Evolutionary conservation across 257 asterid genomes (phyloP).

Genomic region (Petunia axillaris): DNA sequence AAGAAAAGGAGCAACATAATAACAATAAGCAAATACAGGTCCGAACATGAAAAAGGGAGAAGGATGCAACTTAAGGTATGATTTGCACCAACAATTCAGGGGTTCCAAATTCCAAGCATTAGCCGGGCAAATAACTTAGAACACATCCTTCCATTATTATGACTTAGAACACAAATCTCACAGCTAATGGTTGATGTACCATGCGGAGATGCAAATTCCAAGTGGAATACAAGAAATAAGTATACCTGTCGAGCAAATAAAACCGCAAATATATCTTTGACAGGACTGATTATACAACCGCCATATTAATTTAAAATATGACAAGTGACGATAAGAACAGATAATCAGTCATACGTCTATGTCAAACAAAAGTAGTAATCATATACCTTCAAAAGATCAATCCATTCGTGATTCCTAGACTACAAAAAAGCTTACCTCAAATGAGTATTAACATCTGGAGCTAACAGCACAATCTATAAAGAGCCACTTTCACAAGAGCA

Average conservation of each 20-base stretch:
- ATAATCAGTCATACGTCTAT: neutral
- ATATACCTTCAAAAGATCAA: neutral
- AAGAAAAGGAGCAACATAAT: conserved; percentile 1
- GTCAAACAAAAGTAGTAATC: neutral
- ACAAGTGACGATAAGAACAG: neutral
- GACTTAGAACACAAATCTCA: conserved; percentile 34
- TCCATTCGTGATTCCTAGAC: neutral
- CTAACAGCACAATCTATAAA: conserved; percentile 1
- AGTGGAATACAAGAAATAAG: conserved; percentile 13
- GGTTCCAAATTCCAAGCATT: neutral
- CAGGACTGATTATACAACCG: neutral
- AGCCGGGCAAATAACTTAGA: neutral
- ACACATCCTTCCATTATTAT: conserved; percentile 81
- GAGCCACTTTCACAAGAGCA: neutral
- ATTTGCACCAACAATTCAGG: neutral
- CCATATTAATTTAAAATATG: neutral
- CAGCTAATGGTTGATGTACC: conserved; percentile 3
- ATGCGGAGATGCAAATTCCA: conserved; percentile 28
- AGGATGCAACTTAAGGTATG: neutral
- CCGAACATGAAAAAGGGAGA: neutral
- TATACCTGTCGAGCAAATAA: neutral
- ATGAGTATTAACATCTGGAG: neutral
- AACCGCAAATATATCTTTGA: neutral
- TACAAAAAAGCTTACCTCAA: conserved; percentile 11
- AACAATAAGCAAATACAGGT: neutral